Evolutionary conservation across 2,329 filamentous ascomycete species (phyloP).

Genomic region (Neofusicoccum sp.): DNA sequence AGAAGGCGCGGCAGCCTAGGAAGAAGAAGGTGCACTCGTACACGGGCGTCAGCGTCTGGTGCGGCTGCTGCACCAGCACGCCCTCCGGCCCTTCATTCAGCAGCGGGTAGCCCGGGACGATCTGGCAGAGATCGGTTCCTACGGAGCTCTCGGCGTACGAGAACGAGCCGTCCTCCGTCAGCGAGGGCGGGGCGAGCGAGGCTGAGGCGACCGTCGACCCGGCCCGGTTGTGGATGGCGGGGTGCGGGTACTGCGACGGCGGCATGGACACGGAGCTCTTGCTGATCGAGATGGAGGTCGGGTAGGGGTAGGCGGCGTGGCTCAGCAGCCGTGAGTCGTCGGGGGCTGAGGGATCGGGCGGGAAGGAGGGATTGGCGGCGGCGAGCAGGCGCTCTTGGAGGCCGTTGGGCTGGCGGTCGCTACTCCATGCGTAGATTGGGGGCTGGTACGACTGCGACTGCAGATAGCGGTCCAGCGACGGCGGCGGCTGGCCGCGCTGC

Average conservation of each 20-base stretch:
- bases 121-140: conserved; percentile 25
- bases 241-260: conserved; percentile 1
- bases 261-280: conserved; percentile 9
- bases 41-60: conserved; percentile 17
- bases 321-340: not conserved
- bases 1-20: conserved; percentile 30
- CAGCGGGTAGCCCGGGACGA: conserved; percentile 24
- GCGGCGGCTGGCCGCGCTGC: not conserved
- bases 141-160: conserved; percentile 23
- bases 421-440: conserved; percentile 6
- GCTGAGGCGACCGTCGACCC: not conserved
- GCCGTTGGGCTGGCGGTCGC: not conserved
- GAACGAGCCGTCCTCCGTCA: conserved; percentile 6
- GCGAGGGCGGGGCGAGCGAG: conserved; percentile 14
- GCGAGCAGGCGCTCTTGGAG: conserved; percentile 8
- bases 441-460: conserved; percentile 5
- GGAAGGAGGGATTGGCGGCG: conserved; percentile 10
- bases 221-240: conserved; percentile 13
- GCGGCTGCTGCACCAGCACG: conserved; percentile 24
- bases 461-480: conserved; percentile 5
- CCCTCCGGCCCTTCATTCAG: conserved; percentile 30
- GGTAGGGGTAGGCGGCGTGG: conserved; percentile 4
- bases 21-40: conserved; percentile 37
- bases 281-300: not conserved
- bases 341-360: not conserved